Evolutionary conservation across 768 basidiomycete species (phyloP).

Genomic region (Mycena galopus): DNA sequence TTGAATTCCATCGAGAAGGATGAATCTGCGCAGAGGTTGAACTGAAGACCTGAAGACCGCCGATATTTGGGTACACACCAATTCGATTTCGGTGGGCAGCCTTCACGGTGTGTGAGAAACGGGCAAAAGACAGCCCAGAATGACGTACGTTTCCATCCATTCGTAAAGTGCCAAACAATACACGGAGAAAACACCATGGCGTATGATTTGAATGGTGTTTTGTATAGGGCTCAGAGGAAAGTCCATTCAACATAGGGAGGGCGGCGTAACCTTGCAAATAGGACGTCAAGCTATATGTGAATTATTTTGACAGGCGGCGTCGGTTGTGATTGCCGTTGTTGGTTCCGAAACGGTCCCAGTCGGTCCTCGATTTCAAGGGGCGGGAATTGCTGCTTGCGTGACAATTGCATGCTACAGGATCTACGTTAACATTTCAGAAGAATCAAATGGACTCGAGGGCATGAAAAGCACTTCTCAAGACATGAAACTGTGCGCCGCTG

Average conservation of each 20-base stretch:
- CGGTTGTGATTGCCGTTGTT: not conserved
- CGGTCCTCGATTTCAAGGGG: too few species aligned
- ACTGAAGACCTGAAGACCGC: too few species aligned
- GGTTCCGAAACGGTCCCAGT: too few species aligned
- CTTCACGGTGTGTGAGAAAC: constrained; percentile 33
- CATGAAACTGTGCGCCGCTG: too few species aligned
- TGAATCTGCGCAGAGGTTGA: constrained; percentile 46
- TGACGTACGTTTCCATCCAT: constrained; percentile 52
- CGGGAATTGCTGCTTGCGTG: too few species aligned
- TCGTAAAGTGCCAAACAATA: constrained; percentile 49
- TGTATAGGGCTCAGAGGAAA: not conserved
- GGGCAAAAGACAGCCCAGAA: not conserved
- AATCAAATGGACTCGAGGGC: not conserved
- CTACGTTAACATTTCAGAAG: not conserved
- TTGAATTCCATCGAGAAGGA: constrained; percentile 51
- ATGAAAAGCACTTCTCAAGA: not conserved
- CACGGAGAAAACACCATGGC: constrained; percentile 51
- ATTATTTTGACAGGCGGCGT: not conserved
- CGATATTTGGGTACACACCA: constrained; percentile 43
- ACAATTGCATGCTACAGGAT: not conserved
- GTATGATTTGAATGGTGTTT: constrained; percentile 39
- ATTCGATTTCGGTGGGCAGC: constrained; percentile 46
- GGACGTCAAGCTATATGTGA: not conserved
- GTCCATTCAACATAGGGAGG: constrained; percentile 12
- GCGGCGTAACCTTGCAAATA: not conserved